These are phyloP conservation scores for Aureobasidium mangrovei DNA, from an alignment of 2,329 filamentous ascomycete species.

Conservation along the genomic window DNA sequence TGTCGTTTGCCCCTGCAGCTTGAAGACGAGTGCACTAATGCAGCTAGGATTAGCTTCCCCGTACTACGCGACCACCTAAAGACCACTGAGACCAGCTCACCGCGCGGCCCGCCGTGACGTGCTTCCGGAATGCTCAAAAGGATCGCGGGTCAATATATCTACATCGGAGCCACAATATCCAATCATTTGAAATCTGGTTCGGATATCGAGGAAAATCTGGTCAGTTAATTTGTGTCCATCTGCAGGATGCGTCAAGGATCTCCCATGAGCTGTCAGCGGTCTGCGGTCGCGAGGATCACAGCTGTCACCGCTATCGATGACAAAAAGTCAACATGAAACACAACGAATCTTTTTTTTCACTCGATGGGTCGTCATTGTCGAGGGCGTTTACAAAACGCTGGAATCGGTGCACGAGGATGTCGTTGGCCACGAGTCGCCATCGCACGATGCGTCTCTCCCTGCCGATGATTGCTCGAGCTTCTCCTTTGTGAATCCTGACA, in stretches of 20 bases:
- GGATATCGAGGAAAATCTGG: neutral
- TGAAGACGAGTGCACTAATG: conserved; percentile 6
- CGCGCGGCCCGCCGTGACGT: conserved; percentile 9
- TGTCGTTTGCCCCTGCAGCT: conserved; percentile 5
- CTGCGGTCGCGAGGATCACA: conserved; percentile 6
- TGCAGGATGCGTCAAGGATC: conserved; percentile 5
- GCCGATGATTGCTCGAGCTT: conserved; percentile 1
- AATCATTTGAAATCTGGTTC: conserved; percentile 4
- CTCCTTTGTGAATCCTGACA: conserved; percentile 10
- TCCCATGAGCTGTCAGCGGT: conserved; percentile 1
- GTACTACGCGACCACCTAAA: neutral
- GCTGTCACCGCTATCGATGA: neutral
- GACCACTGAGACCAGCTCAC: neutral
- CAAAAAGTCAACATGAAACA: conserved; percentile 4
- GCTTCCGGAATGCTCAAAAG: neutral
- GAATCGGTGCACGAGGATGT: conserved; percentile 4
- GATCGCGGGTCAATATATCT: conserved; percentile 3
- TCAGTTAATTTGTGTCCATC: neutral
- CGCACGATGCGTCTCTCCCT: neutral
- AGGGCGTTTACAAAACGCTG: conserved; percentile 6
- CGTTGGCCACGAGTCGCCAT: conserved; percentile 7
- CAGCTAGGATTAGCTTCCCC: conserved; percentile 12
- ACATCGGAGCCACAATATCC: neutral
- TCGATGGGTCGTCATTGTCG: neutral
- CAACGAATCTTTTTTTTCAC: neutral